Percentiles rank a stretch among this genome's conserved stretches.
Evolutionary conservation across 2,329 filamentous ascomycete species (phyloP).

Genomic region (Eurotiales sp.): DNA sequence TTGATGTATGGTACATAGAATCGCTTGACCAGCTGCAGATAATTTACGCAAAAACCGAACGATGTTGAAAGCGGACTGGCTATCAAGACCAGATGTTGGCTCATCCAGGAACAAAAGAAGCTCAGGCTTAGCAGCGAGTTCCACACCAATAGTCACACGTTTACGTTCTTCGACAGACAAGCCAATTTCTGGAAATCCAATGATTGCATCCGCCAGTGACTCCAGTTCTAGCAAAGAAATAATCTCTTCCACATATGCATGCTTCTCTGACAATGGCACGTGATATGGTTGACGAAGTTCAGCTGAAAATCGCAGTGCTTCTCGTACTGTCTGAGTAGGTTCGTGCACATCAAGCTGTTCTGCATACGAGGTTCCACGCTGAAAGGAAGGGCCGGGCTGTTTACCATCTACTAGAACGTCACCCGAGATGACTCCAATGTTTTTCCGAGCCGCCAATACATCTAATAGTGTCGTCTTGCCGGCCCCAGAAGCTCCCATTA

Average conservation of each 20-base stretch:
- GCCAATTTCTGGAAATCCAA: slow-evolving; percentile 58
- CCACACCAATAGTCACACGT: slow-evolving; percentile 37
- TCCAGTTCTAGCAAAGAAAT: slow-evolving; percentile 64
- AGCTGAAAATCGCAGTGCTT: slow-evolving; percentile 64
- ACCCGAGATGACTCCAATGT: slow-evolving; percentile 61
- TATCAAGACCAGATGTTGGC: slow-evolving; percentile 56
- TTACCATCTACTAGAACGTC: slow-evolving; percentile 61
- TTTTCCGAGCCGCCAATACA: slow-evolving; percentile 64
- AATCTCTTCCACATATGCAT: slow-evolving; percentile 63
- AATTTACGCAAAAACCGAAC: slow-evolving; percentile 58
- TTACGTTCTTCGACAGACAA: slow-evolving; percentile 54
- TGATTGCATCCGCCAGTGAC: slow-evolving; percentile 62
- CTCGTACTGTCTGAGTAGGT: slow-evolving; percentile 59
- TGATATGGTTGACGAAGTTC: slow-evolving; percentile 60
- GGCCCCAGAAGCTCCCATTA: slow-evolving; percentile 60
- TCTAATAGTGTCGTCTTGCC: slow-evolving; percentile 84
- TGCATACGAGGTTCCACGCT: slow-evolving; percentile 61
- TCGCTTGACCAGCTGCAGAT: slow-evolving; percentile 55
- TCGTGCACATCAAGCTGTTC: slow-evolving; percentile 65
- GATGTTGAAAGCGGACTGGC: slow-evolving; percentile 57
- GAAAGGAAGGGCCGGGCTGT: slow-evolving; percentile 56
- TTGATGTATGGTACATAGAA: slow-evolving; percentile 60
- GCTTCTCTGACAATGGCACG: slow-evolving; percentile 57
- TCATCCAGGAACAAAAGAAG: slow-evolving; percentile 65
- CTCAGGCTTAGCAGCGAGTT: slow-evolving; percentile 41